Evolutionary conservation across 108 stramenopile genomes (phyloP).

Genomic region (Chaetoceros tenuissimus): DNA sequence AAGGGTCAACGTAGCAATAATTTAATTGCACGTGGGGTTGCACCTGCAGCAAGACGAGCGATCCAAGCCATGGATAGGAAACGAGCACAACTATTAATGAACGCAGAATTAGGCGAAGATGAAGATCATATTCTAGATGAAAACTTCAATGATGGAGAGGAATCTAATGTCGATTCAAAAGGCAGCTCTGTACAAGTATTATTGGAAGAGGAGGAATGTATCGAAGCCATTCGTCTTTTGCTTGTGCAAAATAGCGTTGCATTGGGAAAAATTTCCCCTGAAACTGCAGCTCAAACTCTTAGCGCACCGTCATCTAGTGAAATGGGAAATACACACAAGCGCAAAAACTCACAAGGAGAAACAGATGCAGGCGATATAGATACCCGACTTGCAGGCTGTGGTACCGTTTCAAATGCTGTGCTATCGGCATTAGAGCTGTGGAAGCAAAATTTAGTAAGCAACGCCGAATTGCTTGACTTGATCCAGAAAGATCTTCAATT

Average conservation of each 20-base stretch:
- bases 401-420: slow-evolving; percentile 66
- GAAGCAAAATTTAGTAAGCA: slow-evolving; percentile 72
- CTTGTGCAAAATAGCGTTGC: slow-evolving; percentile 77
- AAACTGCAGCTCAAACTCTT: slow-evolving; percentile 41
- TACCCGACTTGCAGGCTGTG: slow-evolving; percentile 69
- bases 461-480: slow-evolving; percentile 75
- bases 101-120: slow-evolving; percentile 19
- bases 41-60: slow-evolving; percentile 51
- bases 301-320: not conserved
- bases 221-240: slow-evolving; percentile 74
- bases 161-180: slow-evolving; percentile 5
- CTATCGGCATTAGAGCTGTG: slow-evolving; percentile 73
- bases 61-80: slow-evolving; percentile 71
- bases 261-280: slow-evolving; percentile 47
- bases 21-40: slow-evolving; percentile 63
- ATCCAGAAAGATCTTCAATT: slow-evolving; percentile 81
- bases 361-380: slow-evolving; percentile 84
- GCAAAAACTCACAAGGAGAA: slow-evolving; percentile 7
- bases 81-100: slow-evolving; percentile 59
- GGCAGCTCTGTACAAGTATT: slow-evolving; percentile 7
- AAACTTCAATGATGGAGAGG: slow-evolving; percentile 3
- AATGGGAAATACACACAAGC: not conserved
- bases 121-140: slow-evolving; percentile 4
- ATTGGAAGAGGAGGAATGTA: slow-evolving; percentile 68
- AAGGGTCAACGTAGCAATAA: slow-evolving; percentile 70